Base-by-base conservation (phyloP, 225 moss, liverwort and hornwort genomes). In the Antitrichia curtipendula region DNA sequence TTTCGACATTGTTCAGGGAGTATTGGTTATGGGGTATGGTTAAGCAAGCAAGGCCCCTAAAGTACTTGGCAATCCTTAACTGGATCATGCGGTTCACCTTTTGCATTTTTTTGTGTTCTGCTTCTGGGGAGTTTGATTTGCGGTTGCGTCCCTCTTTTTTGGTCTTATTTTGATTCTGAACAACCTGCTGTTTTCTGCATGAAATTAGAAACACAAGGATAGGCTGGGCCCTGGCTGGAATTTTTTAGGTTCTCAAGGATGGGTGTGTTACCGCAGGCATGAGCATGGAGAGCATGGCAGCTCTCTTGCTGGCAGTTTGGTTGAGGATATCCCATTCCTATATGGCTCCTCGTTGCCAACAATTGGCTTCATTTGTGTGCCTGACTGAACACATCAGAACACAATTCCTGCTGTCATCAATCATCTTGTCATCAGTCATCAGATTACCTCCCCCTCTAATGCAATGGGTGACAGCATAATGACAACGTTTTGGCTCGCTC, bases 241-340 rank as follows among this genome's bases (percentile, higher is more conserved):
- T 90, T 95, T 85, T 92, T 86, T 96, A 93, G 93, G 84, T 93
- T 95, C 96, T 97, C 95, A 99, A 97, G 95, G 93, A 96, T 96
- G 94, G 97, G 94, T 97, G 95, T 99, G 96, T 95, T 95, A 96
- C 91, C 96, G 99, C 99, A 99, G 99, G 97, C 95, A 93, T 95
- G 93, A 95, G 93, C 91, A 96, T 93, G 96, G 95, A 97, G 95
- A 93, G 91, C 92, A 90, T 94, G 94, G 92, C 90, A 91, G 93
- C 93, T 93, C 95, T 95, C 96, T 92, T 95, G 94, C 93, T 95
- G 93, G 91, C 93, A 93, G 90, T 91, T 90, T 96, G 92, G 91
- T 93, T 95, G 95, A 96, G 96, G 93, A 95, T 95, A 90, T 93
- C 88, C 93, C 91, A 95, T 91, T 95, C 91, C 95, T 91, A 94